Percentiles rank a stretch among this genome's conserved stretches.
These are phyloP conservation scores for Alternaria sp. DNA, from an alignment of 2,329 filamentous ascomycete species.

Conservation along the genomic window DNA sequence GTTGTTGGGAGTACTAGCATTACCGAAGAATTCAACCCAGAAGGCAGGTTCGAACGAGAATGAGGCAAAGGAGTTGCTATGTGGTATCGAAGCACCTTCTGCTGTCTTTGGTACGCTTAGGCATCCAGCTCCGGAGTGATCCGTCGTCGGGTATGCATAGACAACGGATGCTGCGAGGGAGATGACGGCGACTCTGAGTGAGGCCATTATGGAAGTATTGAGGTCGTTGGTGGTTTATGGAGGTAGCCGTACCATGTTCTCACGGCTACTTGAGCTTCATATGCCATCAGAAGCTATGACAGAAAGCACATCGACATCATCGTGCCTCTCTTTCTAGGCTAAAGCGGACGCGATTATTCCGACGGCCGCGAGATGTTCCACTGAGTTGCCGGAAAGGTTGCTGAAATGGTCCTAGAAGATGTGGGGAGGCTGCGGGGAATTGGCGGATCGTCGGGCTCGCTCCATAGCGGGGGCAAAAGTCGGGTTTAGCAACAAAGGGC, in stretches of 20 bases:
- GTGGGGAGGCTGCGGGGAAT: slow-evolving; percentile 6
- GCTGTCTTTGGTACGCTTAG: slow-evolving; percentile 9
- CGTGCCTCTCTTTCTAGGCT: neutral
- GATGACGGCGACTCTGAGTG: neutral
- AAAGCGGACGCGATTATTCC: neutral
- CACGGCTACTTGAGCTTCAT: neutral
- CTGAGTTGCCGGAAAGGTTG: neutral
- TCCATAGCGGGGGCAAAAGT: neutral
- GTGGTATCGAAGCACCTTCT: slow-evolving; percentile 11
- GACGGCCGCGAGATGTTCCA: slow-evolving; percentile 8
- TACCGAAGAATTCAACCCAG: slow-evolving; percentile 21
- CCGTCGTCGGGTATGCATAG: neutral
- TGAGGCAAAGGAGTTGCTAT: slow-evolving; percentile 16
- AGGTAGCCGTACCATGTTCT: neutral
- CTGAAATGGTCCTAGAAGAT: neutral
- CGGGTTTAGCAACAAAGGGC: neutral
- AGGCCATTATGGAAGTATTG: neutral
- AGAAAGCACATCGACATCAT: neutral
- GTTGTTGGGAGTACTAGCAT: slow-evolving; percentile 10
- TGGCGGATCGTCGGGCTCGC: slow-evolving; percentile 1
- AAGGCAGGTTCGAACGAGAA: slow-evolving; percentile 18
- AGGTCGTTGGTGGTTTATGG: neutral
- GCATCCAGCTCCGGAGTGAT: neutral
- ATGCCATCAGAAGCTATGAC: neutral
- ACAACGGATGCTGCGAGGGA: neutral